Base-by-base conservation (phyloP, 2,329 filamentous ascomycete genomes). In the Colletotrichum simmondsii region DNA sequence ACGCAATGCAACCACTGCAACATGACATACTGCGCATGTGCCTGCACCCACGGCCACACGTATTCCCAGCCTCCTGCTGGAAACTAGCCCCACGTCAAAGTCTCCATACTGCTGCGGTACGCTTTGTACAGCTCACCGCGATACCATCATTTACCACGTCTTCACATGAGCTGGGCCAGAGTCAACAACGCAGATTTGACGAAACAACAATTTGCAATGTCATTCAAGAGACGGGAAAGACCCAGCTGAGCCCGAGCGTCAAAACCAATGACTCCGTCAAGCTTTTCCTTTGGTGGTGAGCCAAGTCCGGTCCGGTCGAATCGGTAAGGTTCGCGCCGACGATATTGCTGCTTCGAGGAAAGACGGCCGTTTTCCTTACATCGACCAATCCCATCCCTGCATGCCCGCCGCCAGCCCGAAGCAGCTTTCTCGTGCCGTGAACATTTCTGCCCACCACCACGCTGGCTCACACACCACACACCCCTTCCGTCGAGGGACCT, bases 341-440 rank as follows among this genome's bases (percentile, higher is more conserved):
- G 61, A 54, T 22, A 54, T 37, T 28, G 42, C 61, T 53, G 49
- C 30, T 54, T 54, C 14, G n/a, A 63, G 46, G 46, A 7, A 63
- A 19, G 61, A 24, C 61, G 61, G 42, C 61, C 61, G 26, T 26
- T 53, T 35, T 24, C n/a, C n/a, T 14, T 5, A 7, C 46, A 14
- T 24, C 61, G 12, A 62, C 59, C 59, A 62, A 62, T 62, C 59
- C 59, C 26, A 62, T 52, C 59, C 59, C 24, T 62, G 61, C 32
- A 24, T 30, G 22, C 12, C 46, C 28, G 37, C 22, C 59, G 16
- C 42, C 11, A 35, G 42, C 35, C 42, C n/a, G 22, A 24, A 22
- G n/a, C 42, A 35, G 22, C 14, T n/a, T 16, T 37, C 28, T 37
- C 28, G 14, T 24, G 52, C 14, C 24, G 5, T 19, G 1, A 8